Percentiles rank a stretch among this genome's conserved stretches.
phyloP scores from a whole-genome alignment of 768 basidiomycete species.

The Phlebiopsis gigantea region DNA sequence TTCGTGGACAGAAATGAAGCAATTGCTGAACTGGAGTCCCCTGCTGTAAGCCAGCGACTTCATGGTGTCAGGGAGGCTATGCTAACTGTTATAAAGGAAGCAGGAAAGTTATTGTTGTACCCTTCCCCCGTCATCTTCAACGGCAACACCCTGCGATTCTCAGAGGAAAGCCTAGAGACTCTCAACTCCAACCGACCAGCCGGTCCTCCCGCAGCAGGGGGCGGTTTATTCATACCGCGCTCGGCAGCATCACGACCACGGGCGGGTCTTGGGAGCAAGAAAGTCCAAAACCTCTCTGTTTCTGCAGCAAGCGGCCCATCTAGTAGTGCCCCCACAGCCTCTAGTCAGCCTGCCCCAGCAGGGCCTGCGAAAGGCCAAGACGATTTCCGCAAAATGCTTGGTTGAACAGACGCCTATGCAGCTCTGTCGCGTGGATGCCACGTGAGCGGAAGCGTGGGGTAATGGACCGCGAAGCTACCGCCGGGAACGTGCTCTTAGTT shows the following conservation, averaged over 20 bases:
- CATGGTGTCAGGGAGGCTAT: neutral
- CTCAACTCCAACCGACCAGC: constrained; percentile 14
- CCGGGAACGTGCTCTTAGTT: neutral
- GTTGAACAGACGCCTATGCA: constrained; percentile 14
- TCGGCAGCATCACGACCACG: constrained; percentile 59
- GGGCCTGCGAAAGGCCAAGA: constrained; percentile 60
- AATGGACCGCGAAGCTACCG: neutral
- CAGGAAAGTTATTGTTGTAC: constrained; percentile 69
- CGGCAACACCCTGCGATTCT: constrained; percentile 52
- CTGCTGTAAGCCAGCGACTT: constrained; percentile 45
- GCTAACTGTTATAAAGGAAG: constrained; percentile 53
- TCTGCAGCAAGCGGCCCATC: constrained; percentile 17
- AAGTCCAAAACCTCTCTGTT: constrained; percentile 18
- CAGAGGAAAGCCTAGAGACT: constrained; percentile 37
- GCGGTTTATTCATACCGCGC: constrained; percentile 64
- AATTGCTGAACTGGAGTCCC: constrained; percentile 58
- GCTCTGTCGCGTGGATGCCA: constrained; percentile 11
- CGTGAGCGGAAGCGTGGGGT: neutral
- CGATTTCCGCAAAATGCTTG: constrained; percentile 81
- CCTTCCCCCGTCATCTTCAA: constrained; percentile 69
- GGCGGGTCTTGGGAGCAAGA: constrained; percentile 64
- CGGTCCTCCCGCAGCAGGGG: constrained; percentile 27
- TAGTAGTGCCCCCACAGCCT: constrained; percentile 16
- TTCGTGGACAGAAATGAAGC: constrained; percentile 58
- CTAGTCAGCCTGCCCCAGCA: constrained; percentile 14